phyloP scores from a whole-genome alignment of 441 rosid species.

The Aleurites moluccanus region DNA sequence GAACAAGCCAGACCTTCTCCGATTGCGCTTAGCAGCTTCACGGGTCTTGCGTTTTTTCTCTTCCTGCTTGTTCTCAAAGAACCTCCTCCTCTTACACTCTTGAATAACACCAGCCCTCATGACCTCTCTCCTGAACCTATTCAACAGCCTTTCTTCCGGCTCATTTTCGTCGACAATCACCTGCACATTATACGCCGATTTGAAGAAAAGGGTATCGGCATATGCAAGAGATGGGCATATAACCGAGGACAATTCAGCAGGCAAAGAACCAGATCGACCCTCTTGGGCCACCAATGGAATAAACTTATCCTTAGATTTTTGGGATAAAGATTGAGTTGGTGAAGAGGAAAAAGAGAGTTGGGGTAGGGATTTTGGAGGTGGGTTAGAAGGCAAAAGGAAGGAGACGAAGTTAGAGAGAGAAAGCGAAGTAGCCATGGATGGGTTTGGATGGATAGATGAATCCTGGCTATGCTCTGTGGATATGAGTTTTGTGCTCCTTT shows the following conservation, averaged over 20 bases:
- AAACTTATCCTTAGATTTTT: constrained; percentile 28
- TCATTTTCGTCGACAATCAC: constrained; percentile 77
- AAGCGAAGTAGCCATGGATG: constrained; percentile 63
- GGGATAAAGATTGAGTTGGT: constrained; percentile 16
- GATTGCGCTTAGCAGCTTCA: constrained; percentile 88
- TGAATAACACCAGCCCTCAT: constrained; percentile 82
- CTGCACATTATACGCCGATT: constrained; percentile 75
- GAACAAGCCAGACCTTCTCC: constrained; percentile 44
- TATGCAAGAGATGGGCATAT: constrained; percentile 65
- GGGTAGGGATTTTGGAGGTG: constrained; percentile 36
- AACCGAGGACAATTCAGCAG: constrained; percentile 56
- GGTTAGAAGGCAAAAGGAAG: constrained; percentile 55
- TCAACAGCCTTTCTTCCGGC: constrained; percentile 73
- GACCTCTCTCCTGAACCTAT: constrained; percentile 81
- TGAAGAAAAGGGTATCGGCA: constrained; percentile 66
- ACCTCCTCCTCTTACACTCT: constrained; percentile 72
- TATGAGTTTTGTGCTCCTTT: background rate
- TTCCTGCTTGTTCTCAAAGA: constrained; percentile 70
- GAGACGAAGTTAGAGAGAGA: constrained; percentile 60
- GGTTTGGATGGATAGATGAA: background rate
- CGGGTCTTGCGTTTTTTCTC: constrained; percentile 77
- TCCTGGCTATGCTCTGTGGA: constrained; percentile 3
- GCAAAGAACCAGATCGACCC: constrained; percentile 23
- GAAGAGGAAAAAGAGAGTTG: constrained; percentile 30
- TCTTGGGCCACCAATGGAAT: constrained; percentile 38